A percentile compares a stretch with the other conserved stretches of the same genome.
phyloP scores from a whole-genome alignment of 805 yeast genomes.

The Lipomyces starkeyi region DNA sequence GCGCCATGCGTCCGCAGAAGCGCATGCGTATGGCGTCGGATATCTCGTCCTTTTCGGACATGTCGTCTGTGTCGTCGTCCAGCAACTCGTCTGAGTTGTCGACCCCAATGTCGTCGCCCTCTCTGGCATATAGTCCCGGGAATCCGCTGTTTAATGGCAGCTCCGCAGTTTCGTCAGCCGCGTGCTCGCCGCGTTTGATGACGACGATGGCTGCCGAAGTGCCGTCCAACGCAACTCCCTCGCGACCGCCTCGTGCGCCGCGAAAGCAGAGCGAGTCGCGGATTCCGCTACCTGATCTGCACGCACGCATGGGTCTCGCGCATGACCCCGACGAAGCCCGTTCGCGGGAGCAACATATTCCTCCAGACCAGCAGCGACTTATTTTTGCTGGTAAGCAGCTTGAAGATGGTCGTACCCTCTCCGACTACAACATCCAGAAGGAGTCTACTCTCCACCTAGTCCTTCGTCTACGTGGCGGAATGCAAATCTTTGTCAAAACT shows the following conservation, averaged over 20 bases:
- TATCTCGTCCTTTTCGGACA: slow-evolving; percentile 18
- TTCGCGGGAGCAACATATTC: slow-evolving; percentile 74
- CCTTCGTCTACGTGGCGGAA: slow-evolving; percentile 98
- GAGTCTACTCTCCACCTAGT: slow-evolving; percentile 96
- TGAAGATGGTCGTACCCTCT: slow-evolving; percentile 85
- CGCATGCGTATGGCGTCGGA: slow-evolving; percentile 22
- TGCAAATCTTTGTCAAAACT: slow-evolving; percentile 91
- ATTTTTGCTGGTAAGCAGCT: slow-evolving; percentile 69
- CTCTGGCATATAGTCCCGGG: slow-evolving; percentile 23
- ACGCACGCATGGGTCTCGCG: slow-evolving; percentile 48
- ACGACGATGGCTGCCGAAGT: slow-evolving; percentile 9
- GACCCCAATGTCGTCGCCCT: slow-evolving; percentile 37
- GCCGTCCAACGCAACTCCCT: slow-evolving; percentile 1
- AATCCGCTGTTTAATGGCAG: slow-evolving; percentile 7
- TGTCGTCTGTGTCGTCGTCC: slow-evolving; percentile 23
- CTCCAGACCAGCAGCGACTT: slow-evolving; percentile 97
- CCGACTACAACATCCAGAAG: slow-evolving; percentile 98
- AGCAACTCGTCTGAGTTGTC: slow-evolving; percentile 30
- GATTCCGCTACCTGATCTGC: slow-evolving; percentile 49
- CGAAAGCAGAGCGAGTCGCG: slow-evolving; percentile 47
- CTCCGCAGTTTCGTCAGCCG: slow-evolving; percentile 15
- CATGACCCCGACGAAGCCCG: slow-evolving; percentile 42
- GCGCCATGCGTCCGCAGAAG: slow-evolving; percentile 11
- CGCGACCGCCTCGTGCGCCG: slow-evolving; percentile 32
- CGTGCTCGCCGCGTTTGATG: slow-evolving; percentile 5